Base-by-base conservation (phyloP, 306 rosid species). In the Malus asiatica region DNA sequence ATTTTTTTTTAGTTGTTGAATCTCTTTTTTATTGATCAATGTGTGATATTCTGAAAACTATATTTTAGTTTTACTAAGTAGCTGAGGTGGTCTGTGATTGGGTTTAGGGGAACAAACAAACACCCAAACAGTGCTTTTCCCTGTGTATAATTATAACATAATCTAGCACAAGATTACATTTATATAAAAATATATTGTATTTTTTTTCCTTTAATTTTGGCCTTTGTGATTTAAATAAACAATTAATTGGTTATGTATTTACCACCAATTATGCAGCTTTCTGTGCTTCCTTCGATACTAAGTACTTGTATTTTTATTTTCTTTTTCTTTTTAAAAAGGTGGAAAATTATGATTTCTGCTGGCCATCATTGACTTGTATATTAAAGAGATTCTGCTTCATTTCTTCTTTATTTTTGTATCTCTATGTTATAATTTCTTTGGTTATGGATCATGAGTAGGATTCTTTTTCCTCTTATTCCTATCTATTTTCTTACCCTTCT, bases 241-340 rank as follows among this genome's bases (percentile, higher is more conserved):
- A 73, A 60, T 42, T 40, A 29, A n/a, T 5, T 27, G 42, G 67
- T 59, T 59, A 42, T 42, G 63, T 69, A 32, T 35, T 15, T 59
- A 70, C 33, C 58, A 27, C 46, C 78, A 75, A 40, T 45, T 59
- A 52, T 46, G 80, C 46, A 52, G 77, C 42, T 55, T 83, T 75
- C 23, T 6, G 23, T 66, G 76, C 46, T 83, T 88, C 76, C 90
- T 86, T 88, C 83, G 29, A 11, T 64, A 4, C 61, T 29, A 84
- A 87, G 88, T 71, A 83, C 33, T 68, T 72, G 63, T 27, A 23
- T 64, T 73, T 44, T 32, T 13, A 16, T 38, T 15, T 27, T 35
- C 14, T 30, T 0, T 0, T 9, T 61, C 9, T 32, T 32, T 42
- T 57, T 44, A 32, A 32, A 4, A 25, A 18, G 40, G 12, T 3